phyloP scores from a whole-genome alignment of 306 rosid species.

The Mimosa pudica region DNA sequence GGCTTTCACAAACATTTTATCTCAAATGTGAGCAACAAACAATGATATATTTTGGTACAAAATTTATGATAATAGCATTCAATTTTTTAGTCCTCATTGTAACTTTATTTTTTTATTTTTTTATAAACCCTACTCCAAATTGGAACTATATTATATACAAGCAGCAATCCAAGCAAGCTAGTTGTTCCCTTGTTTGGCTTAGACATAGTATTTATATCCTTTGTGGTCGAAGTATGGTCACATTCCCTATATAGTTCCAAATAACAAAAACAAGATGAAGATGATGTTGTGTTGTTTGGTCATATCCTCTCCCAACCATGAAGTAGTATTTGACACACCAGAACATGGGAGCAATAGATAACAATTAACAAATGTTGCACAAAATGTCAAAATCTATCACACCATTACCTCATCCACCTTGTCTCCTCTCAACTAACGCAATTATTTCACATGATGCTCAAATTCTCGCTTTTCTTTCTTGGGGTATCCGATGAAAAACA shows the following conservation, averaged over 20 bases:
- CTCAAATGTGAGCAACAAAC: too few relatives aligned
- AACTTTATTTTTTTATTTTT: too few relatives aligned
- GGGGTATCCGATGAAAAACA: background rate
- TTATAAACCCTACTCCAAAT: background rate
- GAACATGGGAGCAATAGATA: background rate
- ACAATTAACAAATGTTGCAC: background rate
- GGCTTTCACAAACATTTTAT: too few relatives aligned
- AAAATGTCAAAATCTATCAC: background rate
- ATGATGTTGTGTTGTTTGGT: background rate
- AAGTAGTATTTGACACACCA: background rate
- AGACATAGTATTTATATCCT: background rate
- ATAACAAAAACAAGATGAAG: constrained; percentile 11
- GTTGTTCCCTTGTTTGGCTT: background rate
- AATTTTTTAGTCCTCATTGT: too few relatives aligned
- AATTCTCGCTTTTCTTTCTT: background rate
- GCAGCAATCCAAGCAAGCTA: background rate
- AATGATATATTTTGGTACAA: too few relatives aligned
- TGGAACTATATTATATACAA: background rate
- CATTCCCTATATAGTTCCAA: constrained; percentile 21
- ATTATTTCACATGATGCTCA: background rate
- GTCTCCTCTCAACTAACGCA: background rate
- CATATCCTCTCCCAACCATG: background rate
- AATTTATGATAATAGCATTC: too few relatives aligned
- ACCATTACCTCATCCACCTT: background rate
- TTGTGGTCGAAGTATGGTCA: background rate